These are phyloP conservation scores for Porphyrellus cyaneotinctus DNA, from an alignment of 768 basidiomycete genomes.

Conservation along the genomic window DNA sequence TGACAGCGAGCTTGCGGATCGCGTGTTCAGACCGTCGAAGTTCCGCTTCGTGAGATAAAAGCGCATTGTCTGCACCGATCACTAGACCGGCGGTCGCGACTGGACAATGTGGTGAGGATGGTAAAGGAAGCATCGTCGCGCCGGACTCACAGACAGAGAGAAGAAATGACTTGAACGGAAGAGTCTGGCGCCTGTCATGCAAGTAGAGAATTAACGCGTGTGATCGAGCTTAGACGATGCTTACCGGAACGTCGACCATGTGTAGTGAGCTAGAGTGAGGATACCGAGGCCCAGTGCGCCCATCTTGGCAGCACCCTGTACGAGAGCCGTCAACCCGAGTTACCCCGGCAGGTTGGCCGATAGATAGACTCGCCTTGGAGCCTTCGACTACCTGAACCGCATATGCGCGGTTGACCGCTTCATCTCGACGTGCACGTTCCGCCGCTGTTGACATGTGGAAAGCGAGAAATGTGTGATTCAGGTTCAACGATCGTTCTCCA, in stretches of 20 bases:
- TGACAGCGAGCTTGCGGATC: constrained; percentile 67
- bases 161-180: constrained; percentile 78
- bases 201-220: not conserved
- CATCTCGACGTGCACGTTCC: constrained; percentile 40
- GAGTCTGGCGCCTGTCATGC: constrained; percentile 61
- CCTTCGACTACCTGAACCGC: constrained; percentile 56
- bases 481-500: no score
- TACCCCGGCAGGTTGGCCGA: no score
- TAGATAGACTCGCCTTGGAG: constrained; percentile 41
- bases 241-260: constrained; percentile 73
- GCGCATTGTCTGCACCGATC: constrained; percentile 71
- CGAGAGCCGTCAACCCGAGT: not conserved
- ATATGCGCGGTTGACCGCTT: constrained; percentile 58
- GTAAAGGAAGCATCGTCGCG: not conserved
- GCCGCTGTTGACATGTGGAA: constrained; percentile 23
- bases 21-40: constrained; percentile 64
- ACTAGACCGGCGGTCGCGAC: constrained; percentile 67
- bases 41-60: constrained; percentile 64
- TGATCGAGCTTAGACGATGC: constrained; percentile 13
- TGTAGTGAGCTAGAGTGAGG: constrained; percentile 58
- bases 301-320: constrained; percentile 51
- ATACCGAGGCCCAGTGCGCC: constrained; percentile 57
- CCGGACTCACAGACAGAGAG: constrained; percentile 59
- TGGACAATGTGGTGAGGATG: constrained; percentile 13
- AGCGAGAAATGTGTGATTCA: not conserved